A percentile compares a stretch with the other conserved stretches of the same genome.
Conservation (phyloP, 495 filamentous ascomycete genomes). For the Penicillium coprophilum region DNA sequence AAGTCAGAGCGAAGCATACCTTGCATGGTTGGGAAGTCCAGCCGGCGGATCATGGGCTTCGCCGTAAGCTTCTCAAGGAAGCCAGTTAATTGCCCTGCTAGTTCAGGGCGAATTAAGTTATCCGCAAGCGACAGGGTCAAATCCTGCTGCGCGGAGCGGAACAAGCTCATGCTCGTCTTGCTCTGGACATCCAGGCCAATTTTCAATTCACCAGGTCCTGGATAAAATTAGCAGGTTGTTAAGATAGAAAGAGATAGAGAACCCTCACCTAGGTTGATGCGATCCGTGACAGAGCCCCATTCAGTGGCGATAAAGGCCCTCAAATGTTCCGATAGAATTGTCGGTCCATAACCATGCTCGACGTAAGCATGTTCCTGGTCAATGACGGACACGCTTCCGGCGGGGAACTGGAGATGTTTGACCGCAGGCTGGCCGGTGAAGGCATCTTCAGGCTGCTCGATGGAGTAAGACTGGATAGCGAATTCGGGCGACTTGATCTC, state of each 20-base stretch:
- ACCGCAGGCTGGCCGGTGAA: conserved; percentile 29
- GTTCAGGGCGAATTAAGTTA: conserved; percentile 56
- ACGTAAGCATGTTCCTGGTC: conserved; percentile 48
- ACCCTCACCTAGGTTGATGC: conserved; percentile 64
- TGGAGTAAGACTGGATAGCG: conserved; percentile 58
- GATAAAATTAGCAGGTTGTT: conserved; percentile 13
- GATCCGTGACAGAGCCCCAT: conserved; percentile 69
- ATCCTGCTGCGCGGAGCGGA: conserved; percentile 64
- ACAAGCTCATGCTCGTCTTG: conserved; percentile 59
- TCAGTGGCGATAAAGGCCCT: conserved; percentile 66
- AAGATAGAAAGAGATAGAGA: neutral
- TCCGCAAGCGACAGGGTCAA: conserved; percentile 67
- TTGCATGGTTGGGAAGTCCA: conserved; percentile 43
- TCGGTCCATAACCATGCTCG: conserved; percentile 50
- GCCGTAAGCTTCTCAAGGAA: conserved; percentile 48
- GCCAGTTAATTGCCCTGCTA: conserved; percentile 53
- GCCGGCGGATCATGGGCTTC: conserved; percentile 43
- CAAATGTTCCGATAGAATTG: conserved; percentile 67
- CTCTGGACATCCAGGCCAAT: conserved; percentile 59
- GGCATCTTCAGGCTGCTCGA: conserved; percentile 55
- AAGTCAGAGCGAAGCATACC: conserved; percentile 27
- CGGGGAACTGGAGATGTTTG: conserved; percentile 42
- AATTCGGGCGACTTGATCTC: conserved; percentile 64
- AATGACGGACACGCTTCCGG: conserved; percentile 50
- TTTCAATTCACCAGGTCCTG: conserved; percentile 67